Evolutionary conservation across 176 grass and related monocot genomes (phyloP), one percentile per base, ranked within the genome.

Genomic region (Ampelocalamus luodianensis): DNA sequence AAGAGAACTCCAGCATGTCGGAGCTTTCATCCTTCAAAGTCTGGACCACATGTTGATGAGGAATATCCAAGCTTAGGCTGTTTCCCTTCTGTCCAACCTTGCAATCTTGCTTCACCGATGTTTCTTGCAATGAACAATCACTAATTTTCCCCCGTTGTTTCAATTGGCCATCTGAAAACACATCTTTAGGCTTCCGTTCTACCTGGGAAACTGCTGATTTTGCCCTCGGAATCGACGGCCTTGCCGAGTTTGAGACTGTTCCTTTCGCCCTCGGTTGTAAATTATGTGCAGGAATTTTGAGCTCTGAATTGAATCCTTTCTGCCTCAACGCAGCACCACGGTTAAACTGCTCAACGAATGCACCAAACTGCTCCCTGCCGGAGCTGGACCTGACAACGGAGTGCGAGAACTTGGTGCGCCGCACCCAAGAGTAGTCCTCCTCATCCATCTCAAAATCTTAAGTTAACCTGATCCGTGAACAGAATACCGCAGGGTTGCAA

Each of bases 371-470:
- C 75, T 87, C 70, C 59, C 89, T 83, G 76, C 91, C 83, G 55
- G 90, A 91, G 78, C 82, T 91, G 59, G 88, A 90, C 66, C 90
- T 72, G 55, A 89, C 72, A 59, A 92, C 51, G 26, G 91, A 82
- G 54, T 92, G 90, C 24, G 97, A 88, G 85, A 99, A 99, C 72
- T 84, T 92, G 42, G 93, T 88, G 85, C 97, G 92, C 59, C 88
- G 84, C 78, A 99, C 86, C 97, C 97, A 99, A 5, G 93, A 96
- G 72, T 83, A 92, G 23, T 85, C 69, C n/a, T 89, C 93, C 34
- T 94, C 93, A 26, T 99, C 97, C 97, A 99, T 99, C 82, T 83
- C 53, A 62, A 4, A 61, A 76, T 61, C 76, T 43, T 36, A 45
- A 18, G 61, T 14, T 36, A 71, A 73, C 60, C 53, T 46, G 72